Base-by-base conservation (phyloP, 1,284 basidiomycete species). In the Sporisorium exsertum region DNA sequence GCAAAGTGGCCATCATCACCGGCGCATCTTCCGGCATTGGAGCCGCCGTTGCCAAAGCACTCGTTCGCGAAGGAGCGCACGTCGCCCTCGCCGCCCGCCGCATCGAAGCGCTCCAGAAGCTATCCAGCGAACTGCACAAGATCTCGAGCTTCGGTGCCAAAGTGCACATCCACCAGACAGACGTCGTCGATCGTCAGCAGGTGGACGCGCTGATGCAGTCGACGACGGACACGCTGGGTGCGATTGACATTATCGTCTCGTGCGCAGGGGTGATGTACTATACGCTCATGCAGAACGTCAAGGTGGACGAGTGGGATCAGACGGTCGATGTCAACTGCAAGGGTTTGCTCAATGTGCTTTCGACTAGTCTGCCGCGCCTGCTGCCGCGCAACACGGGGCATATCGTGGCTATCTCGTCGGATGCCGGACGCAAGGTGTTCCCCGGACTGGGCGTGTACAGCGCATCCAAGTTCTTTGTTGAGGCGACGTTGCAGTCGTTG, bases 11-110 rank as follows among this genome's bases (percentile, higher is more conserved):
- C 24, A 65, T 87, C 46, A 66, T 87, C 66, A 87, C 86, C 20
- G 86, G 86, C 32, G 86, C 86, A 27, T 86, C 86, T 7, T 83
- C 84, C 9, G 86, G 86, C 33, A 87, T 87, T 64, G 86, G 86
- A 15, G 86, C 84, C 12, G 84, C 86, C 1, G 84, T 85, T 10
- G 72, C 81, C 70, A 72, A 74, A 59, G 66, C 75, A 37, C 59
- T 77, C 51, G 55, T 74, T 37, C 47, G 72, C 22, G 52, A 80
- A 68, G 71, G 83, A 53, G 55, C 79, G 47, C 62, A 79, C 58
- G 77, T 80, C 51, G 45, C 73, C 53, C 50, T 80, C 52, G 63
- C 76, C 43, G 79, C 79, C 13, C 72, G 79, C 9, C 65, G 79
- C 3, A 51, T 64, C 40, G 72, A 72, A 18, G 71, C 66, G 24